phyloP scores from a whole-genome alignment of 2,329 filamentous ascomycete species.

The Didymella keratinophila region DNA sequence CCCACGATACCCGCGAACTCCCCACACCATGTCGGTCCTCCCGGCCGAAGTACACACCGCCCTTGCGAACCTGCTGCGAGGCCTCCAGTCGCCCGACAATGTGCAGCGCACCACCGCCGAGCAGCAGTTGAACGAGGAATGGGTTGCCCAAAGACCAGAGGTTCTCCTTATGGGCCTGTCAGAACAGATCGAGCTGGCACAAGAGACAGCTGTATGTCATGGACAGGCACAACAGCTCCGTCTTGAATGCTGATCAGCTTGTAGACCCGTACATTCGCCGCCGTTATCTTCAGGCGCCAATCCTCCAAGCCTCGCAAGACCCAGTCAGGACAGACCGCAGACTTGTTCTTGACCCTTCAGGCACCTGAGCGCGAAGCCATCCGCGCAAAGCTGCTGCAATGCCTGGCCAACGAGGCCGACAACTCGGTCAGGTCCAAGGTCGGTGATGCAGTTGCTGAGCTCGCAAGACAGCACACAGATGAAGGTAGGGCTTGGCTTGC shows the following conservation, averaged over 20 bases:
- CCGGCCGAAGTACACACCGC: slow-evolving; percentile 84
- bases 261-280: slow-evolving; percentile 87
- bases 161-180: slow-evolving; percentile 91
- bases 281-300: slow-evolving; percentile 93
- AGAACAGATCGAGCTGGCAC: slow-evolving; percentile 85
- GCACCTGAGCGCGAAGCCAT: slow-evolving; percentile 79
- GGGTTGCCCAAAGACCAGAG: slow-evolving; percentile 82
- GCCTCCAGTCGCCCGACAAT: slow-evolving; percentile 90
- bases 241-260: slow-evolving; percentile 13
- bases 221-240: not conserved
- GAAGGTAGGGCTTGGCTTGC: slow-evolving; percentile 68
- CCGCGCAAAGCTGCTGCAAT: slow-evolving; percentile 81
- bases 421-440: slow-evolving; percentile 89
- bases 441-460: slow-evolving; percentile 94
- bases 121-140: slow-evolving; percentile 88
- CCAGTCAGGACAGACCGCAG: slow-evolving; percentile 71
- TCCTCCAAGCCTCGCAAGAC: slow-evolving; percentile 85
- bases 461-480: slow-evolving; percentile 93
- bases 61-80: slow-evolving; percentile 85
- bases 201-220: slow-evolving; percentile 71
- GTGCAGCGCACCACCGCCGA: slow-evolving; percentile 83
- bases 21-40: slow-evolving; percentile 77
- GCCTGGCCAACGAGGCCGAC: slow-evolving; percentile 75
- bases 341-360: slow-evolving; percentile 84
- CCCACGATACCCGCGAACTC: slow-evolving; percentile 24